phyloP scores from a whole-genome alignment of 176 grass and related monocot species.

The Poa pratensis region DNA sequence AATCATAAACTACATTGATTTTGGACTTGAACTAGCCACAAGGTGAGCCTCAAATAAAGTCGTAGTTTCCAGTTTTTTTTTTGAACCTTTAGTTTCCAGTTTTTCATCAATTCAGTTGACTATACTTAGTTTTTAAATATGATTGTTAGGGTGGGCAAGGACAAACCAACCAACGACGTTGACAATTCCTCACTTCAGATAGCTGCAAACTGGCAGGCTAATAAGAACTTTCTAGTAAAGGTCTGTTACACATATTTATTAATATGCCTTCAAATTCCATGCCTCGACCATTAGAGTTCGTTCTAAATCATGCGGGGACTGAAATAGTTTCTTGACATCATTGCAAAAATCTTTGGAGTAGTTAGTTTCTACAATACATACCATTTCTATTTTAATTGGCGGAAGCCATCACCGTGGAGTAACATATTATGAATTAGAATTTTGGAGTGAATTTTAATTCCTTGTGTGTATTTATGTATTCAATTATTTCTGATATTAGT shows the following conservation, averaged over 20 bases:
- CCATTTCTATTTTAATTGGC: background rate
- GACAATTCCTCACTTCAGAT: constrained; percentile 75
- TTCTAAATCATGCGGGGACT: background rate
- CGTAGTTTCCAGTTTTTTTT: background rate
- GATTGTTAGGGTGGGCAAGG: constrained; percentile 65
- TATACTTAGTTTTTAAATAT: constrained; percentile 35
- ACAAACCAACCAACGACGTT: constrained; percentile 45
- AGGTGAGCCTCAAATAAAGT: constrained; percentile 53
- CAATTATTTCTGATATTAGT: background rate
- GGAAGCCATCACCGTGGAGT: background rate
- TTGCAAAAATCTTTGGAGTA: background rate
- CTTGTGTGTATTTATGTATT: background rate
- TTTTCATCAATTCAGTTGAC: constrained; percentile 24
- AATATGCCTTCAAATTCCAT: background rate
- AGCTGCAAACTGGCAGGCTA: constrained; percentile 94
- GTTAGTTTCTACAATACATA: background rate
- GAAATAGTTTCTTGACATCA: background rate
- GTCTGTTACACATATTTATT: constrained; percentile 46
- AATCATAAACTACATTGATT: constrained; percentile 94
- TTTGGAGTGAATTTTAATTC: background rate
- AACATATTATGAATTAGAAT: background rate
- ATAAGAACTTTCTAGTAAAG: constrained; percentile 94
- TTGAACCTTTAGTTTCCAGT: constrained; percentile 1
- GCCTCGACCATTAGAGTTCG: too few species aligned
- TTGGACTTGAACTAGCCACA: constrained; percentile 81